Base-by-base conservation (phyloP, 2,329 filamentous ascomycete genomes). In the Akanthomyces uredinophilus region DNA sequence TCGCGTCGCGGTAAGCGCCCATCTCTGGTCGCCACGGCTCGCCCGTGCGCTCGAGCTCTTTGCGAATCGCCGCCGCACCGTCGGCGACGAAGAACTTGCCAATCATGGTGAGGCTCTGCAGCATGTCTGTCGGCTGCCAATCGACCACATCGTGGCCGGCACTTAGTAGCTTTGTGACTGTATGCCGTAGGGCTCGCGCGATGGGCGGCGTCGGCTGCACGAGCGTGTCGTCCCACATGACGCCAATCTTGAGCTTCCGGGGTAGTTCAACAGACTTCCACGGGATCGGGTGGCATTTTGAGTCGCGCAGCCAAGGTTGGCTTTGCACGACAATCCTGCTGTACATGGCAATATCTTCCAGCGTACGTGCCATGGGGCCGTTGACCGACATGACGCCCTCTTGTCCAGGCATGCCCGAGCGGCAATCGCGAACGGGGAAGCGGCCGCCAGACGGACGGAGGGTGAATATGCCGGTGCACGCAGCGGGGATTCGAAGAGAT, bases 121-220 rank as follows among this genome's bases (percentile, higher is more conserved):
- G 63, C 58, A 82, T 78, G 58, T 80, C 77, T 16, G 69, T 68
- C 1, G 78, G 71, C 16, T 77, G 77, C 80, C 80, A 82, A 11
- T 84, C 80, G 2, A 85, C 69, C 0, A 88, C 64, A 6, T 83
- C 78, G 66, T 86, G 77, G 1, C 81, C 81, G 0, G 78, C 75
- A 0, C 69, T 71, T 44, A 73, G 67, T 16, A 87, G 73, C 54
- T 71, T 77, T 2, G 74, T 71, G 0, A 76, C 77, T 0, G 83
- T 73, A 6, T 76, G 70, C 3, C 74, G 70, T 11, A 90, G 70
- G 1, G 84, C 87, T 6, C 86, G 78, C 0, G 78, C 73, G 3
- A 90, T 79, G 0, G 88, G 88, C 3, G 88, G 87, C 57, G 89
- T 88, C 0, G 88, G 88, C 6, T 73, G 78, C 5, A 89, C 87